These are phyloP conservation scores for Penicillium griseofulvum DNA, from an alignment of 2,329 filamentous ascomycete species.

Conservation along the genomic window DNA sequence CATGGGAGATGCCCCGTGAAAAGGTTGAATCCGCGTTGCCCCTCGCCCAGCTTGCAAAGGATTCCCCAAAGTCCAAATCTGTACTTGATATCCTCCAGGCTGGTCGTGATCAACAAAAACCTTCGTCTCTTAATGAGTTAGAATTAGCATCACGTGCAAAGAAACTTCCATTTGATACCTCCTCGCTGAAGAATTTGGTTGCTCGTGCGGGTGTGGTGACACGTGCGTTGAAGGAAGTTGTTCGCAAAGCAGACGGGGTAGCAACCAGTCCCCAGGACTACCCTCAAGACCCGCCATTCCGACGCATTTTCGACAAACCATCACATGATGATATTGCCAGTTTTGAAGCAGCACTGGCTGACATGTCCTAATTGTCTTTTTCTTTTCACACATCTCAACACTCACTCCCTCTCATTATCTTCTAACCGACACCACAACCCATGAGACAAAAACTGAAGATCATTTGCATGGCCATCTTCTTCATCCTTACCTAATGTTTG, in stretches of 20 bases:
- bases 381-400: neutral
- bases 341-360: conserved; percentile 28
- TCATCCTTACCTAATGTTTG: conserved; percentile 8
- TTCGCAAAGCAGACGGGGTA: conserved; percentile 51
- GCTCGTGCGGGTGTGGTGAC: conserved; percentile 50
- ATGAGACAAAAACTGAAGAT: conserved; percentile 11
- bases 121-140: conserved; percentile 21
- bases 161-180: conserved; percentile 66
- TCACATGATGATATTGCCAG: conserved; percentile 32
- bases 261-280: conserved; percentile 30
- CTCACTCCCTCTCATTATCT: conserved; percentile 13
- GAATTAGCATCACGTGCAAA: conserved; percentile 30
- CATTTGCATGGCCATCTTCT: conserved; percentile 15
- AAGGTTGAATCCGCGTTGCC: conserved; percentile 26
- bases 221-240: conserved; percentile 49
- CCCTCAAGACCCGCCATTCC: conserved; percentile 46
- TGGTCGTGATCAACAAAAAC: conserved; percentile 38
- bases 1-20: conserved; percentile 30
- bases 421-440: conserved; percentile 4
- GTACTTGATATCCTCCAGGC: conserved; percentile 61
- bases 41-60: conserved; percentile 49
- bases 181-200: conserved; percentile 62
- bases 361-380: conserved; percentile 17
- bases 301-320: conserved; percentile 48
- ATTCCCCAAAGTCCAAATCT: conserved; percentile 60